Conservation (phyloP, 805 yeast genomes). For the Cyberlindnera euphorbiiphila region DNA sequence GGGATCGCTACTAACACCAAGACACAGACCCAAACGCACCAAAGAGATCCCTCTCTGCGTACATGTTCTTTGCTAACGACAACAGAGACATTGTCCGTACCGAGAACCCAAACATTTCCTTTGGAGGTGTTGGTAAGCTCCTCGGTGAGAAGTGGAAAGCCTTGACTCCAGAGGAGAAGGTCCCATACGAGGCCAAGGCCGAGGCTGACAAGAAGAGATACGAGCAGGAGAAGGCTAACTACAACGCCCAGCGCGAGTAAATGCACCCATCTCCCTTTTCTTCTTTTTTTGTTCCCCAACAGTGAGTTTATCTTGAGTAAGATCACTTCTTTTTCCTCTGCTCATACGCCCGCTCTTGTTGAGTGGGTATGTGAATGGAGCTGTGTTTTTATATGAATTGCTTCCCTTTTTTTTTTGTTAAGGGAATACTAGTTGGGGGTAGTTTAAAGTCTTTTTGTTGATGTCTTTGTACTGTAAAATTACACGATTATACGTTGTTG, state of each 20-base stretch:
- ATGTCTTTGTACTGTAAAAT: not conserved
- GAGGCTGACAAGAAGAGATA: constrained; percentile 96
- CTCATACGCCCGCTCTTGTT: no score
- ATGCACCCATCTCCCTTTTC: not conserved
- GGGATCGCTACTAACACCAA: constrained; percentile 9
- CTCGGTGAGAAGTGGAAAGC: constrained; percentile 98
- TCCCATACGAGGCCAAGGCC: constrained; percentile 90
- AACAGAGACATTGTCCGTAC: constrained; percentile 94
- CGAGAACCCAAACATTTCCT: constrained; percentile 93
- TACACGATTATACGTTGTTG: not conserved
- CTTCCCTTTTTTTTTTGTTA: not conserved
- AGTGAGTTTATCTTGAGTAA: no score
- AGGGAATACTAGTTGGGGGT: not conserved
- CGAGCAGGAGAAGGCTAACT: constrained; percentile 91
- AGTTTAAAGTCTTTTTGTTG: not conserved
- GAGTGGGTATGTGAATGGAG: no score
- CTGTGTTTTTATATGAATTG: no score
- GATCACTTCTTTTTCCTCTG: no score
- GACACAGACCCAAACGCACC: constrained; percentile 89
- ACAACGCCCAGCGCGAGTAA: constrained; percentile 30
- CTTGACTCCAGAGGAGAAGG: constrained; percentile 73
- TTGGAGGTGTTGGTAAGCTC: constrained; percentile 92
- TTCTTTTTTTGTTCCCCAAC: not conserved
- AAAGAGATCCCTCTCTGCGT: constrained; percentile 96
- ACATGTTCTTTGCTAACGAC: constrained; percentile 98